Evolutionary conservation across 139 green algal genomes (phyloP), one percentile per base, ranked within the genome.

Genomic region (Volvox africanus): DNA sequence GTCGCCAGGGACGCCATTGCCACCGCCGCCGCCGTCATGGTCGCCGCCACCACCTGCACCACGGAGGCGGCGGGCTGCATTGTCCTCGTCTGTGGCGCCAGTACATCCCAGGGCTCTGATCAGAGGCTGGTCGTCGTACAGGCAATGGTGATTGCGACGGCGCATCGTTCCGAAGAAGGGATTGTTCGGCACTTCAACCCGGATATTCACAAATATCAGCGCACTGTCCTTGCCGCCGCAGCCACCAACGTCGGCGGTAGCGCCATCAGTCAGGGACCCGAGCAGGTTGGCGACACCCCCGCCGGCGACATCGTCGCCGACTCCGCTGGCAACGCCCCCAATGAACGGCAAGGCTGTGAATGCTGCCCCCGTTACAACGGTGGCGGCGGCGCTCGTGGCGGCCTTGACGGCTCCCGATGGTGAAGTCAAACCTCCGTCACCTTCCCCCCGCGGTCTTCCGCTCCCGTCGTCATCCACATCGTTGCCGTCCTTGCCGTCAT

Each of bases 131-230:
- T 79, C 71, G 71, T 79, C 71, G 71, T 79, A 30, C 21, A 30
- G 75, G 30, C 22, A 35, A 35, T 81, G 75, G 30, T 81, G 75
- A 35, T 28, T 33, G 75, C 2, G 71, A 36, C 33, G 2, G 71
- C 22, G 32, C n/a, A 14, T 36, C 71, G 71, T 36, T 1, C 71
- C 33, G 71, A 35, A 36, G 14, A 79, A 32, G 18, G 18, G 14
- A 79, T 55, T 61, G 80, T 71, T 44, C 80, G 80, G 80, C 80
- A 86, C 80, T 1, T 37, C 30, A 17, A 86, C 80, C 14, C 24
- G 50, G 24, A 86, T 73, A 55, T 73, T 24, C 12, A 26, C 17
- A 55, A 86, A 86, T 0, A 44, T 28, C 80, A 86, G n/a, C 0
- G 80, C 80, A 16, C 44, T 32, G 0, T 13, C 44, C 24, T 84